Evolutionary conservation across 352 stramenopile species (phyloP), one percentile per base, ranked within the genome.

Genomic region (Phytopythium chamaehyphon): DNA sequence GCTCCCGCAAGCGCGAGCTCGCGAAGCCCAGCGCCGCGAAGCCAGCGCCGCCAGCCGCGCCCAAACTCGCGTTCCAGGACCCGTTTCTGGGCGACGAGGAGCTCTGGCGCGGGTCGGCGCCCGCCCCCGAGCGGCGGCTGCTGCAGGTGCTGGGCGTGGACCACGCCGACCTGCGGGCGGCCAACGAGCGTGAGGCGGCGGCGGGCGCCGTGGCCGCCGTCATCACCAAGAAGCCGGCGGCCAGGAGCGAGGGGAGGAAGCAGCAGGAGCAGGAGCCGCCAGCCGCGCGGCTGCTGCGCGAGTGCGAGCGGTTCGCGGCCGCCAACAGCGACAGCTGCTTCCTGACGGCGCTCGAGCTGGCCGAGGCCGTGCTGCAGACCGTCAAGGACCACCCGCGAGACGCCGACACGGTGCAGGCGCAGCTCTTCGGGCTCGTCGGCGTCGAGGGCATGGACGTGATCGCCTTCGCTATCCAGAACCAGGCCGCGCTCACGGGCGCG

Each of bases 381-480:
- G 61, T 84, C 16, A 70, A 81, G 36, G 72, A 82, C 19, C 70
- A 71, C 56, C 55, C 46, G 31, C 59, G 61, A 26, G 71, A 89
- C 53, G 64, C 71, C 1, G 80, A 93, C 46, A 64, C 65, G 8
- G 66, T 88, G 18, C 80, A 91, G 48, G 65, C 71, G 60, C 80
- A 89, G 47, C 69, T 94, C 43, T 94, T 94, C 50, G 74, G 81
- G 2, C 81, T 94, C 39, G 75, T 94, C 1, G 83, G 83, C n/a
- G 80, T 89, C 16, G 81, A 94, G 44, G 81, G 83, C 57, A 88
- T 94, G 76, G 81, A 91, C 31, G 55, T 94, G 12, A 94, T 94
- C 51, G 70, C 82, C 11, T 90, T 92, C 45, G 71, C 77, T 33
- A 62, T 89, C 35, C 76, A 88, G 52, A 69, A 86, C 28, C 48